Evolutionary conservation across 345 rosid genomes (phyloP).

Genomic region (Turritis glabra): DNA sequence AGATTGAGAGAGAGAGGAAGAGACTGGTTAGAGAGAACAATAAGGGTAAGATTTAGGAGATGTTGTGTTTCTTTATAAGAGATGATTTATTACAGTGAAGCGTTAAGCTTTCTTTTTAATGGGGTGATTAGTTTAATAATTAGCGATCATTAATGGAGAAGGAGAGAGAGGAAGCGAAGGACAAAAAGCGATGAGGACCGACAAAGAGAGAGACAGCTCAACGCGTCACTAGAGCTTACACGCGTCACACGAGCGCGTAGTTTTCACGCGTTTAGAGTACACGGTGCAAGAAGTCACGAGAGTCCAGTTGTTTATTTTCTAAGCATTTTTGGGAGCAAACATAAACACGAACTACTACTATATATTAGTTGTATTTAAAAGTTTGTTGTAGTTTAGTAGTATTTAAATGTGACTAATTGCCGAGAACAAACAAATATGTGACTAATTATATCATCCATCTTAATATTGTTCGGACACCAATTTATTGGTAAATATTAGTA

Average conservation of each 20-base stretch:
- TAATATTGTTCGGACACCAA: background rate
- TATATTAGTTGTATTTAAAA: too few relatives aligned
- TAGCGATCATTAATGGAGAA: conserved; percentile 11
- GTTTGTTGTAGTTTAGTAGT: too few relatives aligned
- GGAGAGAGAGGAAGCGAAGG: conserved; percentile 20
- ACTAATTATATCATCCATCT: background rate
- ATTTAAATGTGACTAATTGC: too few relatives aligned
- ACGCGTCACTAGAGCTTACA: conserved; percentile 29
- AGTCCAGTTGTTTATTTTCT: conserved; percentile 20
- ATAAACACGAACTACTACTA: too few relatives aligned
- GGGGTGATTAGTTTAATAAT: conserved; percentile 11
- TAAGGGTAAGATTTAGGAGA: conserved; percentile 14
- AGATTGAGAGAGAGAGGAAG: background rate
- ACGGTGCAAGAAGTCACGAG: conserved; percentile 9
- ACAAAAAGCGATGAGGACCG: conserved; percentile 17
- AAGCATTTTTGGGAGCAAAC: background rate
- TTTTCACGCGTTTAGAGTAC: background rate
- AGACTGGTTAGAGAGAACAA: background rate
- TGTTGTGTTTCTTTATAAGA: conserved; percentile 10
- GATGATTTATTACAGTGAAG: conserved; percentile 20
- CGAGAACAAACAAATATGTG: too few relatives aligned
- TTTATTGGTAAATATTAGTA: too few relatives aligned
- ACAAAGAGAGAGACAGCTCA: conserved; percentile 41
- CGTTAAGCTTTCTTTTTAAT: conserved; percentile 16
- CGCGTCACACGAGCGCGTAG: conserved; percentile 25